Evolutionary conservation across 805 yeast genomes (phyloP), one percentile per base, ranked within the genome.

Genomic region (Blastobotrys attinorum): DNA sequence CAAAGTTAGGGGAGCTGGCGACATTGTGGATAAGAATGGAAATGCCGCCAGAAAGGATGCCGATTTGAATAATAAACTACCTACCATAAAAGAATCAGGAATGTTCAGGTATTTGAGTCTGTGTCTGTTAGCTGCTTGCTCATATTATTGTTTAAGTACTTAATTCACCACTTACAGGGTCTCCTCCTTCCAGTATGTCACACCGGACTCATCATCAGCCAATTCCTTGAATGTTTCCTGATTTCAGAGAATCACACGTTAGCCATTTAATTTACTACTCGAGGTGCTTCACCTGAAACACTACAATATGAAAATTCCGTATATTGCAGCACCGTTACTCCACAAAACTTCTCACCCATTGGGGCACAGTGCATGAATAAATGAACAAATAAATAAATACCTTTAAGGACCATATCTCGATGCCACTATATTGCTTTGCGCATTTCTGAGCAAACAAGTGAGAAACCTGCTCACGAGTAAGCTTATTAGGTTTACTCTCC

Each of bases 1-100:
- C 16, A 2, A 63, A 62, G 27, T 22, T 5, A 75, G 55, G 2
- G 62, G 51, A 8, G 56, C 57, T 3, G 53, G 56, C 23, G 51
- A 39, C 5, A 57, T 49, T 15, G 65, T 66, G 18, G 62, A 58
- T 5, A 76, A 45, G 42, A 76, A 66, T 0, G 85, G 85, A 51
- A 72, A 74, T 22, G 63, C 62, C 0, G 77, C 69, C 22, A 81
- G 43, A 3, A 67, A 66, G 23, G 61, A 58, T 13, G 76, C 56
- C 3, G 73, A 58, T 4, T 64, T 59, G 41, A 16, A 29, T 20
- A 39, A 13, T 2, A 70, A 29, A 4, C 62, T 57, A 0, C 64
- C 54, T 1, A 67, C 58, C 3, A 52, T 47, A 10, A 59, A 50
- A 3, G 62, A 56, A 1, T 50, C 56, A 1, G 74, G 73, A 2